Evolutionary conservation across 2,329 filamentous ascomycete genomes (phyloP).

Genomic region (Thelonectria olida): DNA sequence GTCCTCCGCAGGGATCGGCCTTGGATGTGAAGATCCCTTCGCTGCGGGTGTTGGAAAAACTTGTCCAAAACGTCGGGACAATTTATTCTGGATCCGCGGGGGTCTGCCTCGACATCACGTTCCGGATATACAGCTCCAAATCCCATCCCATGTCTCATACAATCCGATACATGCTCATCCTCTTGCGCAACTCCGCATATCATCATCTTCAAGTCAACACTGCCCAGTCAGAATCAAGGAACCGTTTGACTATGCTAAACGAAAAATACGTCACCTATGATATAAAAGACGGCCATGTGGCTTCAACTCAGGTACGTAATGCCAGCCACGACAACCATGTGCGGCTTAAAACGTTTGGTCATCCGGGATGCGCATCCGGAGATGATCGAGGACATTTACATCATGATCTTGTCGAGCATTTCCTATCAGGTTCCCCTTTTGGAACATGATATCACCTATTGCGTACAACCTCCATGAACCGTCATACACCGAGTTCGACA

Average conservation of each 20-base stretch:
- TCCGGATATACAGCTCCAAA: neutral
- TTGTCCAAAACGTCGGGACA: neutral
- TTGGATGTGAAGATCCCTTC: neutral
- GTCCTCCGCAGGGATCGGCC: neutral
- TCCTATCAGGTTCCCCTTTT: neutral
- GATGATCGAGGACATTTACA: neutral
- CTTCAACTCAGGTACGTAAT: too few species aligned
- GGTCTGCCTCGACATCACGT: neutral
- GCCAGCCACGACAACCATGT: too few species aligned
- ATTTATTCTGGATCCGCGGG: conserved; percentile 12
- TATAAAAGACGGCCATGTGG: too few species aligned
- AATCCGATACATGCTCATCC: too few species aligned
- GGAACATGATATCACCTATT: neutral
- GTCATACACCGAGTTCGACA: neutral
- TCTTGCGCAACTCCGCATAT: too few species aligned
- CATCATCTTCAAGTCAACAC: too few species aligned
- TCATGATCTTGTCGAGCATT: neutral
- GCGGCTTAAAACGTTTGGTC: too few species aligned
- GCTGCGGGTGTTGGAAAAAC: neutral
- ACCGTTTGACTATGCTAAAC: too few species aligned
- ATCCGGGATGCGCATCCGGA: too few species aligned
- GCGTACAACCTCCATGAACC: neutral
- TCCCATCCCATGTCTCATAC: neutral
- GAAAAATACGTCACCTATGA: too few species aligned
- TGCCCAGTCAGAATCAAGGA: too few species aligned